Evolutionary conservation across 441 rosid species (phyloP).

Genomic region (Pelargonium citronellum): DNA sequence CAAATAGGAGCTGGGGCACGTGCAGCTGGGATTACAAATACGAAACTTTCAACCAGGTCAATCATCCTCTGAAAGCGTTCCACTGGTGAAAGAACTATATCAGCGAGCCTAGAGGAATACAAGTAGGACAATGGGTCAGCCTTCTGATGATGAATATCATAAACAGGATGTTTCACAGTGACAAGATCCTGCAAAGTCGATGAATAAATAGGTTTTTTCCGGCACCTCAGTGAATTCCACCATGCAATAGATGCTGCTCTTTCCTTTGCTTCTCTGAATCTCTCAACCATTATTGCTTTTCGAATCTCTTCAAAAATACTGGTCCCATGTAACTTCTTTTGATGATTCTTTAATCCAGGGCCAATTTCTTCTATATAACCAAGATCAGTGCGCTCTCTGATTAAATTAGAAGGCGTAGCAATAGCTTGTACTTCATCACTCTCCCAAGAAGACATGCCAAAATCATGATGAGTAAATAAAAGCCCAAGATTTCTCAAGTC

Average conservation of each 20-base stretch:
- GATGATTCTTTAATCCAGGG: slow-evolving; percentile 28
- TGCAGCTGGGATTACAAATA: slow-evolving; percentile 97
- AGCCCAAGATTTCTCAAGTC: slow-evolving; percentile 70
- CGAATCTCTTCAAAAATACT: slow-evolving; percentile 87
- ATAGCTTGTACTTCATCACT: slow-evolving; percentile 65
- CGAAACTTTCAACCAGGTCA: slow-evolving; percentile 82
- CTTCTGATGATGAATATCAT: slow-evolving; percentile 51
- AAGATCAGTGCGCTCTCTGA: slow-evolving; percentile 42
- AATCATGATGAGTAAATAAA: slow-evolving; percentile 73
- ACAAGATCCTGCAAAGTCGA: slow-evolving; percentile 56
- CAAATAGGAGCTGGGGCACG: slow-evolving; percentile 71
- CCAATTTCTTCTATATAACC: slow-evolving; percentile 41
- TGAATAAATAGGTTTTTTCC: slow-evolving; percentile 74
- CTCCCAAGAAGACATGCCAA: slow-evolving; percentile 88
- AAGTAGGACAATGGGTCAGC: slow-evolving; percentile 40
- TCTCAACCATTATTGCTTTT: slow-evolving; percentile 69
- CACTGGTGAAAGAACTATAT: slow-evolving; percentile 78
- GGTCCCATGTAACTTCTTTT: slow-evolving; percentile 45
- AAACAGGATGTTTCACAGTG: slow-evolving; percentile 53
- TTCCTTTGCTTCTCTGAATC: slow-evolving; percentile 66
- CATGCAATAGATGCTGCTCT: slow-evolving; percentile 84
- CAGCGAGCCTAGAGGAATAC: slow-evolving; percentile 76
- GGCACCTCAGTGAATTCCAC: slow-evolving; percentile 99
- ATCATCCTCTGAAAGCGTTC: slow-evolving; percentile 80
- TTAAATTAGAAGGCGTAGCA: slow-evolving; percentile 67